Evolutionary conservation across 306 rosid genomes (phyloP), one percentile per base, ranked within the genome.

Genomic region (Glycine latifolia): DNA sequence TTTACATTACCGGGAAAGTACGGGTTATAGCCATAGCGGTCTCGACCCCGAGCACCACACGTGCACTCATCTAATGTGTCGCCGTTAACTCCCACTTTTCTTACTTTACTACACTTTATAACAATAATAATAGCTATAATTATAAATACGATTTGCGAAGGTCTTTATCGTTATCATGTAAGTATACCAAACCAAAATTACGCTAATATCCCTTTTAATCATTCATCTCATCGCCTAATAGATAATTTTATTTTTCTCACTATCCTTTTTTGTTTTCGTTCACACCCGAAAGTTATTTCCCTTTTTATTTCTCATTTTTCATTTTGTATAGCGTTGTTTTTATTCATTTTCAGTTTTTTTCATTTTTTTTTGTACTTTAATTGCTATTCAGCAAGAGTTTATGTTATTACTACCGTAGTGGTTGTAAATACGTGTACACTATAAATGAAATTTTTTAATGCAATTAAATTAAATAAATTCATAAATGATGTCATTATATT

Each of bases 11-110:
- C 71, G 90, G 90, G 14, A 83, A 76, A 69, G 77, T 63, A 70
- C 81, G 87, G 88, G 85, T 43, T 79, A 84, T 78, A 80, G 12
- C 52, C 2, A 8, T 9, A 47, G 85, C 89, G 90, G 87, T 89
- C 89, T 89, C 80, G 91, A 55, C 91, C 86, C 81, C 85, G 31
- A 26, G 31, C 31, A 76, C 69, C 89, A 79, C 92, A 87, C 92
- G 90, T 90, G 92, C 88, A 90, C 58, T 80, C 76, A 69, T 59
- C 81, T 79, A 79, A 76, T 53, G 63, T 89, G 87, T 85, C 84
- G 74, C 86, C 76, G 55, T 81, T 4, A 77, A 46, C 84, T 70
- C 59, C 53, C 76, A 46, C 20, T 71, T 60, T 76, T n/a, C 86
- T 56, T 73, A 60, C 5, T 76, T 75, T 37, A 39, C 44, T 39